These are phyloP conservation scores for Schoenoplectus triqueter DNA, from an alignment of 202 grass and related monocot genomes.

Conservation along the genomic window DNA sequence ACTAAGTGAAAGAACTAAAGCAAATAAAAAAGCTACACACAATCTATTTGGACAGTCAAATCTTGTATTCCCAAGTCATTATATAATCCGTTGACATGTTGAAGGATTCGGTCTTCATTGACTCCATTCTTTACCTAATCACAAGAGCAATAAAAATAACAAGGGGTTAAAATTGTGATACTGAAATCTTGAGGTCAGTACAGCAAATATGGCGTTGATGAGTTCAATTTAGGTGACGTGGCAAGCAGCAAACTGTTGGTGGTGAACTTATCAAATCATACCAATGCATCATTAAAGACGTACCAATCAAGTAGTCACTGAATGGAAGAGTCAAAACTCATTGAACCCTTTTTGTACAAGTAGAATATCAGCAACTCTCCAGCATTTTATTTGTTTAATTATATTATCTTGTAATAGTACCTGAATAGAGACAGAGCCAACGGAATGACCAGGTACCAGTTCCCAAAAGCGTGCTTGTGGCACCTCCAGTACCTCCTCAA, in stretches of 20 bases:
- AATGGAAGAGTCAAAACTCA: background rate
- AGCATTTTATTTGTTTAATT: background rate
- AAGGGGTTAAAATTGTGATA: background rate
- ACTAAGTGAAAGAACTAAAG: conserved; percentile 26
- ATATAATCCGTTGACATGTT: conserved; percentile 66
- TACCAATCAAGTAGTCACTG: background rate
- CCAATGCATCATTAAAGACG: background rate
- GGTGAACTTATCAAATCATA: background rate
- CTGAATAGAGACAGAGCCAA: conserved; percentile 70
- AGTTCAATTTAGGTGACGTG: background rate
- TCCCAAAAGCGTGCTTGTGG: conserved; percentile 82
- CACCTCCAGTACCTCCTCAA: conserved; percentile 76
- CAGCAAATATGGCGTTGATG: too few species aligned
- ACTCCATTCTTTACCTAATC: conserved; percentile 58
- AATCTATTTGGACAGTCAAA: conserved; percentile 63
- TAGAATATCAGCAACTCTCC: too few species aligned
- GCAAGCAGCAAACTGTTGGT: background rate
- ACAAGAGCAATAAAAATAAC: background rate
- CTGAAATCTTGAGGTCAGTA: too few species aligned
- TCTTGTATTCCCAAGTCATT: conserved; percentile 75
- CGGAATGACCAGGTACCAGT: conserved; percentile 70
- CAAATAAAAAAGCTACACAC: conserved; percentile 26
- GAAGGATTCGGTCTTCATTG: conserved; percentile 50
- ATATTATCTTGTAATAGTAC: conserved; percentile 47
- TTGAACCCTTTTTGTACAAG: too few species aligned